Evolutionary conservation across 1,284 basidiomycete species (phyloP), one percentile per base, ranked within the genome.

Genomic region (Heterobasidion parviporum): DNA sequence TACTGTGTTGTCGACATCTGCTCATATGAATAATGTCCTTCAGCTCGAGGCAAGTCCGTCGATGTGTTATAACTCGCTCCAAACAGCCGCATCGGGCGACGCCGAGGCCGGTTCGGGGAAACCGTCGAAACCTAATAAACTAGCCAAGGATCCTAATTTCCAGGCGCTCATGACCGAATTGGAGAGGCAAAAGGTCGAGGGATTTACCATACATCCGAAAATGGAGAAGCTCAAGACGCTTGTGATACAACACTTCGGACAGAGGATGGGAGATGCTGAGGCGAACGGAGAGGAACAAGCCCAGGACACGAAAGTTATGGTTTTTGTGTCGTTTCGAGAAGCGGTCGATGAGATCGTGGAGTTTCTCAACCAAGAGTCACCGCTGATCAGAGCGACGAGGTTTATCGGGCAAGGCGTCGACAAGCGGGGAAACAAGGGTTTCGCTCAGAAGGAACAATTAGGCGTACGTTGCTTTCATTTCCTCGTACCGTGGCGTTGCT

Each of bases 341-440:
- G 89, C 88, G 53, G 93, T 99, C 3, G 87, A 94, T 54, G 94
- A 99, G 71, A 83, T 99, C 53, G 92, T 97, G 15, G 81, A 85
- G 55, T 76, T 83, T 56, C 71, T 95, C 60, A 88, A 87, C 65
- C 74, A 77, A 56, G 85, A 92, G 59, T 72, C 76, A 8, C 90
- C 88, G 1, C 69, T 94, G 54, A 81, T 96, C 61, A 82, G 83
- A 35, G 89, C 91, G 10, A 83, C 82, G 18, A 83, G 81, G 52
- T 98, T 99, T 68, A 88, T 99, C 54, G 97, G 97, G 0, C 96
- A 99, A 70, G 86, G 90, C 1, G 78, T 78, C 3, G 92, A 95
- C 64, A 94, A 90, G 68, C 80, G 84, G 60, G 93, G 90, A 0
- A 87, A 85, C 63, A 94, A 87, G 66, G 97, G 97, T 2, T 81